Evolutionary conservation across 2,329 filamentous ascomycete species (phyloP).

Genomic region (Hymenoscyphus fructigenus): DNA sequence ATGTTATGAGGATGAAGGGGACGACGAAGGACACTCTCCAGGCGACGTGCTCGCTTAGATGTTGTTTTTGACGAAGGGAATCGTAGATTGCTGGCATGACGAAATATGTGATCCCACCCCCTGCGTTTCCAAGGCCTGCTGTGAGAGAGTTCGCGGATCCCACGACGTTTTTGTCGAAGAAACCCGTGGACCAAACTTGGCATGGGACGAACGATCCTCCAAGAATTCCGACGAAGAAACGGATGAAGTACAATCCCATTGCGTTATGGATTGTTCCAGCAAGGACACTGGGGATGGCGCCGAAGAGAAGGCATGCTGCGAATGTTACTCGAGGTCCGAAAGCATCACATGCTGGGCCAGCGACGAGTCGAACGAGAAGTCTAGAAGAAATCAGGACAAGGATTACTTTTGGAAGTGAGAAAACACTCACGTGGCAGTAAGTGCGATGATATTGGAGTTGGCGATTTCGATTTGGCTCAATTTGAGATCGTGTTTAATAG

Average conservation of each 20-base stretch:
- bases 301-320: slow-evolving; percentile 71
- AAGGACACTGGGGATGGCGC: slow-evolving; percentile 77
- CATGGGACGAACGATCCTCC: slow-evolving; percentile 80
- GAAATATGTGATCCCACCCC: slow-evolving; percentile 90
- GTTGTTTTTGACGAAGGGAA: slow-evolving; percentile 60
- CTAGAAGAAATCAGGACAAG: slow-evolving; percentile 11
- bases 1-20: slow-evolving; percentile 73
- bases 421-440: slow-evolving; percentile 56
- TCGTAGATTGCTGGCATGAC: slow-evolving; percentile 90
- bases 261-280: slow-evolving; percentile 73
- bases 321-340: slow-evolving; percentile 82
- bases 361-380: slow-evolving; percentile 71
- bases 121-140: slow-evolving; percentile 82
- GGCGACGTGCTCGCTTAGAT: slow-evolving; percentile 64
- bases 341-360: slow-evolving; percentile 81
- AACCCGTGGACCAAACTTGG: slow-evolving; percentile 89
- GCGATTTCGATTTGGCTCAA: slow-evolving; percentile 70
- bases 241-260: slow-evolving; percentile 65
- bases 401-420: background rate
- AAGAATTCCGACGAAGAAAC: slow-evolving; percentile 80
- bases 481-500: slow-evolving; percentile 76
- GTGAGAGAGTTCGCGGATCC: slow-evolving; percentile 85
- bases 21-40: slow-evolving; percentile 87
- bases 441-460: slow-evolving; percentile 88
- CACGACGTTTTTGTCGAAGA: slow-evolving; percentile 90